phyloP scores from a whole-genome alignment of 768 basidiomycete genomes.

The Boletus speciosus region DNA sequence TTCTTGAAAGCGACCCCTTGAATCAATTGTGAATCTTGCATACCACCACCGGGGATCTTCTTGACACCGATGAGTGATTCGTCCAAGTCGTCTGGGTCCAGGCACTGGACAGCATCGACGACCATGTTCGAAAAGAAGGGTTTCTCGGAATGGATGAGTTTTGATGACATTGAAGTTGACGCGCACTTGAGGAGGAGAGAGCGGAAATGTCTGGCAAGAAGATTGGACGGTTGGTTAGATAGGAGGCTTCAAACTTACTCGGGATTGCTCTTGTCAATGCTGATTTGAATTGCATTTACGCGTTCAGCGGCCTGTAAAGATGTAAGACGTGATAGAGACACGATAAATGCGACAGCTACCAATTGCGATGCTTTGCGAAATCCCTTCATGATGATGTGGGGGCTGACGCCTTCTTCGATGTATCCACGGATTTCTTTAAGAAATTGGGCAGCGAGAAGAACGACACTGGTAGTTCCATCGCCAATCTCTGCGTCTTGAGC shows the following conservation, averaged over 20 bases:
- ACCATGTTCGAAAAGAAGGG: conserved; percentile 99
- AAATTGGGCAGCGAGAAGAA: conserved; percentile 89
- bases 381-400: conserved; percentile 97
- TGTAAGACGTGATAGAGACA: conserved; percentile 8
- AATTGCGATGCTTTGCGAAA: conserved; percentile 84
- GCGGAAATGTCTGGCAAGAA: conserved; percentile 70
- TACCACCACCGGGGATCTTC: conserved; percentile 95
- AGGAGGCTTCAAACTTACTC: conserved; percentile 55
- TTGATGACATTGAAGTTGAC: conserved; percentile 99
- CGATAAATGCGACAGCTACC: conserved; percentile 43
- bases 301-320: conserved; percentile 68
- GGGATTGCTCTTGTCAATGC: conserved; percentile 84
- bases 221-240: conserved; percentile 4
- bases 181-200: conserved; percentile 95
- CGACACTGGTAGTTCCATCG: conserved; percentile 96
- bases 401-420: conserved; percentile 96
- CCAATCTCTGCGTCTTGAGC: conserved; percentile 99
- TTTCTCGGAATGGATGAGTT: conserved; percentile 97
- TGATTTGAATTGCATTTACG: conserved; percentile 87
- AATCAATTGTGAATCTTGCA: conserved; percentile 92
- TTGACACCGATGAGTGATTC: conserved; percentile 96
- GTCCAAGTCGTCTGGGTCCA: conserved; percentile 92
- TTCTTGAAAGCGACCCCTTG: conserved; percentile 97
- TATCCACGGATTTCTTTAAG: conserved; percentile 88
- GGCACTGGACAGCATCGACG: conserved; percentile 89